A percentile compares a stretch with the other conserved stretches of the same genome.
Conservation (phyloP, 1,284 basidiomycete genomes). For the Grifola frondosa region DNA sequence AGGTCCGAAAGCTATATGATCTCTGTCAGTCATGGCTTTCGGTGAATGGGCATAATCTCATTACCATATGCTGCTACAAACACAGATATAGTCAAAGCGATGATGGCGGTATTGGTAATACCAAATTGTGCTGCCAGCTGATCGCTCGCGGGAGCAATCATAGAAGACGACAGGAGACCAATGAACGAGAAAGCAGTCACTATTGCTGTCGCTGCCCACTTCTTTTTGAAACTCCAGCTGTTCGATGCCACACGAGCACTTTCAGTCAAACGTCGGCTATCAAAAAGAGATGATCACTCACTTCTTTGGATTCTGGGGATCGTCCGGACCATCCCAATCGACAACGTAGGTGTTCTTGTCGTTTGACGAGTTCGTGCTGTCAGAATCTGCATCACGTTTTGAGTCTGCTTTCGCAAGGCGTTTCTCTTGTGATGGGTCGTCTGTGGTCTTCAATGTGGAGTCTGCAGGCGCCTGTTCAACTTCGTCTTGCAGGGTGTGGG, state of each 20-base stretch:
- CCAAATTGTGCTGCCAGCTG: slow-evolving; percentile 57
- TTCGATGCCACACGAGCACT: too few relatives aligned
- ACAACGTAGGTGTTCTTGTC: slow-evolving; percentile 17
- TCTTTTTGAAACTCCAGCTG: slow-evolving; percentile 59
- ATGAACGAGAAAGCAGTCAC: slow-evolving; percentile 69
- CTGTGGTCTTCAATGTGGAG: too few relatives aligned
- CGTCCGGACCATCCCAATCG: slow-evolving; percentile 38
- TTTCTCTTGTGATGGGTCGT: too few relatives aligned
- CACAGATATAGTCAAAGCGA: slow-evolving; percentile 63
- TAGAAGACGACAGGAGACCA: slow-evolving; percentile 65
- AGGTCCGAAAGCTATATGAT: slow-evolving; percentile 50
- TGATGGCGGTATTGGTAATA: slow-evolving; percentile 49
- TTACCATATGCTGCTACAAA: slow-evolving; percentile 69
- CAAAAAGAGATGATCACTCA: slow-evolving; percentile 14
- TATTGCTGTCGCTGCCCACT: slow-evolving; percentile 62
- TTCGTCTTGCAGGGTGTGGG: too few relatives aligned
- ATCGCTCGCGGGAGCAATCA: slow-evolving; percentile 65
- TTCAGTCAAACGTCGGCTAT: too few relatives aligned
- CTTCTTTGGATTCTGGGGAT: slow-evolving; percentile 37
- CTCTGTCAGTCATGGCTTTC: neutral
- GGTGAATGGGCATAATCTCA: neutral
- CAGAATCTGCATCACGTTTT: too few relatives aligned
- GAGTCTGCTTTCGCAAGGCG: too few relatives aligned
- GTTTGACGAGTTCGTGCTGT: too few relatives aligned
- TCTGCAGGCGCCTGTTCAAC: too few relatives aligned